These are phyloP conservation scores for Gleditsia sinensis DNA, from an alignment of 306 rosid genomes.

Conservation along the genomic window DNA sequence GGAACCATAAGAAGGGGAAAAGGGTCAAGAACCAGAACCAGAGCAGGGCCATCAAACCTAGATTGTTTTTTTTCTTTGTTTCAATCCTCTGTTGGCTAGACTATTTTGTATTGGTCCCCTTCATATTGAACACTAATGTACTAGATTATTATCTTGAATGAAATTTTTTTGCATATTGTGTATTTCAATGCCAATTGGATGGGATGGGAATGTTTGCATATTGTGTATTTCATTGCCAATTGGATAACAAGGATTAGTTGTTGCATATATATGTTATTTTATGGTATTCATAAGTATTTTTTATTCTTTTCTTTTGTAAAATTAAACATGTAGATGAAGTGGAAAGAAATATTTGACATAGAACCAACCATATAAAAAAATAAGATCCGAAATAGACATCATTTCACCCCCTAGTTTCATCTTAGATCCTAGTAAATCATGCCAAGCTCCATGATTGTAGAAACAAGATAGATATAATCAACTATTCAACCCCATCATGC, in stretches of 20 bases:
- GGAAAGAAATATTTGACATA: constrained; percentile 15
- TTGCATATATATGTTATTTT: constrained; percentile 17
- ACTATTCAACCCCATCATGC: neutral
- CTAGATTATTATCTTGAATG: too few species aligned
- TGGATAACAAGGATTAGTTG: neutral
- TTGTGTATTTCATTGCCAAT: too few species aligned
- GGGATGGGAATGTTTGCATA: too few species aligned
- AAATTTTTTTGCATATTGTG: too few species aligned
- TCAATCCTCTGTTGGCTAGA: too few species aligned
- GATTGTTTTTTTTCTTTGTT: too few species aligned
- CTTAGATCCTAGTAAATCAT: constrained; percentile 31
- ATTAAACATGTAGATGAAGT: constrained; percentile 2
- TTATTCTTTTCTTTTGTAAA: neutral
- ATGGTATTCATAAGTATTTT: neutral
- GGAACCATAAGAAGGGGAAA: too few species aligned
- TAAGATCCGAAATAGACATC: neutral
- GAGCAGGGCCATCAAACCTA: too few species aligned
- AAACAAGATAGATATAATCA: neutral
- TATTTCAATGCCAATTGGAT: too few species aligned
- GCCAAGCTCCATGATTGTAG: neutral
- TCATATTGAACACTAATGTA: too few species aligned
- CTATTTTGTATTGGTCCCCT: too few species aligned
- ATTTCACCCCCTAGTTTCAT: neutral
- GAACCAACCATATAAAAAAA: constrained; percentile 23
- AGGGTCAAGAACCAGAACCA: too few species aligned